These are phyloP conservation scores for Pecoramyces ruminantium DNA, from an alignment of 192 early-diverging fungal species.

Conservation along the genomic window DNA sequence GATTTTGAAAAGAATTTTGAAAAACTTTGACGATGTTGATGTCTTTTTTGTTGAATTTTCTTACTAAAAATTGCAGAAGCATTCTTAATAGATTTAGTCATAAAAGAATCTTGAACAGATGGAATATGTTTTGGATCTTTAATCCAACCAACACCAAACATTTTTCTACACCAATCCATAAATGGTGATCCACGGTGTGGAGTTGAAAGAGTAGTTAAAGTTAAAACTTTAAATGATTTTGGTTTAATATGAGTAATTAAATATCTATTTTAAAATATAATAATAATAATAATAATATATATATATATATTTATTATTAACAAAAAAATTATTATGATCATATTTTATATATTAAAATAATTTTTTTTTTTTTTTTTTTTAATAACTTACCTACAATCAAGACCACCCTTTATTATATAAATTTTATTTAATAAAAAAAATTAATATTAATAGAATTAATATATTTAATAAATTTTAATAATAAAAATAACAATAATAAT, in stretches of 20 bases:
- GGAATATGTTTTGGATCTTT: conserved; percentile 3
- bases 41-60: not conserved
- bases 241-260: conserved; percentile 66
- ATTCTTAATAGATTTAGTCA: not conserved
- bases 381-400: conserved; percentile 49
- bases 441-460: too few species aligned
- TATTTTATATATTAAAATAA: too few species aligned
- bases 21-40: not conserved
- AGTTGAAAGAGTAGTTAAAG: conserved; percentile 81
- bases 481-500: too few species aligned
- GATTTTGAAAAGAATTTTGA: conserved; percentile 12
- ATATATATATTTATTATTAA: too few species aligned
- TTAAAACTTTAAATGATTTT: conserved; percentile 48
- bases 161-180: conserved; percentile 87
- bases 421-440: too few species aligned
- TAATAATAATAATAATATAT: too few species aligned
- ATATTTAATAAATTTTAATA: too few species aligned
- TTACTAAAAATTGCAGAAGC: not conserved
- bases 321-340: too few species aligned
- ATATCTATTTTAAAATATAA: conserved; percentile 24
- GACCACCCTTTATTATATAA: conserved; percentile 48
- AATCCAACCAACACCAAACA: conserved; percentile 57
- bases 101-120: not conserved
- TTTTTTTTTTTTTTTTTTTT: too few species aligned
- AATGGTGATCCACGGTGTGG: conserved; percentile 83